Evolutionary conservation across 495 filamentous ascomycete species (phyloP), one percentile per base, ranked within the genome.

Genomic region (Acidiella bohemica): DNA sequence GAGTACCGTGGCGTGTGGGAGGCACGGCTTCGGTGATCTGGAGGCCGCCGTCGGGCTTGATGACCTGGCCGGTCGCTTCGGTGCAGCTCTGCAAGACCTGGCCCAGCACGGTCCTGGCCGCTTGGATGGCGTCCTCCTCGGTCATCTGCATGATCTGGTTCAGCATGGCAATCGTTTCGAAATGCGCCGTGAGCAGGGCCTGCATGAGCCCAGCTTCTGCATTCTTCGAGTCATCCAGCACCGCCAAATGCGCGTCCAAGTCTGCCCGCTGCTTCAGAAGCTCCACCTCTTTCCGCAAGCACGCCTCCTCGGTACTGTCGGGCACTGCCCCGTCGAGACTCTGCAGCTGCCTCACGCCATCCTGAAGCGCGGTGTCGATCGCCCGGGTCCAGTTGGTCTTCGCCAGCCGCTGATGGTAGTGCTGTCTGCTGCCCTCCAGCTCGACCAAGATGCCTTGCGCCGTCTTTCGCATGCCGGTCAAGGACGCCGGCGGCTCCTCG

Each of bases 361-460:
- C 81, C 44, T 88, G 82, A 32, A 99, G 67, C 9, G 92, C 90
- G 22, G 82, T 80, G 41, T 88, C 84, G 44, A 96, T 66, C 30
- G 73, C 70, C 34, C 81, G 72, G 49, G 93, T 82, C 90, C 92
- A 96, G 46, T 80, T 83, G 29, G 64, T 77, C 51, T 76, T 81
- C 9, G 75, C 67, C 21, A 96, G 53, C 40, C 72, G 75, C 53
- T 93, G 83, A 56, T 92, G 84, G 50, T 85, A 81, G 54, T 93
- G 84, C 41, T 92, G 81, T 53, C 88, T 66, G 58, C 84, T 94
- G 49, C 75, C 71, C 59, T 94, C 86, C 25, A 96, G 62, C 61
- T 99, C 90, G 9, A 81, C 61, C 20, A 92, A 67, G 20, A 94
- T 83, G 2, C 87, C 92, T 41, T 82, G 74, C 6, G 90, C 88